Evolutionary conservation across 192 early-diverging fungal species (phyloP), one percentile per base, ranked within the genome.

Genomic region (Coemansia sp.): DNA sequence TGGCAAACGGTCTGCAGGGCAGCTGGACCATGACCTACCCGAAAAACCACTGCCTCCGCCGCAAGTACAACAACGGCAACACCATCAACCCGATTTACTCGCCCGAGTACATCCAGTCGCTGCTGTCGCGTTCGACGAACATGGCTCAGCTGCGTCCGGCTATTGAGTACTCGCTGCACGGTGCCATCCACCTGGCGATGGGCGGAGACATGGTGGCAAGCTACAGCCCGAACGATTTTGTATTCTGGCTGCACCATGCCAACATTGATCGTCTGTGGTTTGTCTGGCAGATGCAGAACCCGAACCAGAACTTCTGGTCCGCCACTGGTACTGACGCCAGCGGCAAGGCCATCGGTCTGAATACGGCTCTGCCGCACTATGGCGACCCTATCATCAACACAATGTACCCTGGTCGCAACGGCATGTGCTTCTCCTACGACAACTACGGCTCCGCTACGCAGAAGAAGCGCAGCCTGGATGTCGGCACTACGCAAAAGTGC

Each of bases 161-260:
- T 11, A 61, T 82, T 25, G 81, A 82, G 66, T 64, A 55, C 49
- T 68, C 65, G 29, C 65, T 72, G 18, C 81, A 82, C 46, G 73
- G 69, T 23, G 33, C 69, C 21, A 27, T 80, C 6, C 81, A 82
- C 21, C 63, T 74, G 42, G 63, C 56, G 22, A 29, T 82, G 6
- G 77, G 81, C 23, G 81, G 76, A 16, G 81, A 82, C 54, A 79
- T 82, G 75, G 12, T 64, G 18, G 60, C 64, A 56, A 68, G 48
- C 50, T 72, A 53, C 56, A 69, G 72, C 46, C 81, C 81, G 46
- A 82, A 80, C 69, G 81, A 82, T 60, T 67, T 73, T 61, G 59
- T 59, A 21, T 82, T 82, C 69, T 82, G 68, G 68, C 44, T 82
- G 23, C 81, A 82, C 66, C 81, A 82, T 55, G 62, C 81, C 52